These are phyloP conservation scores for Exidia glandulosa DNA, from an alignment of 768 basidiomycete species.

Conservation along the genomic window DNA sequence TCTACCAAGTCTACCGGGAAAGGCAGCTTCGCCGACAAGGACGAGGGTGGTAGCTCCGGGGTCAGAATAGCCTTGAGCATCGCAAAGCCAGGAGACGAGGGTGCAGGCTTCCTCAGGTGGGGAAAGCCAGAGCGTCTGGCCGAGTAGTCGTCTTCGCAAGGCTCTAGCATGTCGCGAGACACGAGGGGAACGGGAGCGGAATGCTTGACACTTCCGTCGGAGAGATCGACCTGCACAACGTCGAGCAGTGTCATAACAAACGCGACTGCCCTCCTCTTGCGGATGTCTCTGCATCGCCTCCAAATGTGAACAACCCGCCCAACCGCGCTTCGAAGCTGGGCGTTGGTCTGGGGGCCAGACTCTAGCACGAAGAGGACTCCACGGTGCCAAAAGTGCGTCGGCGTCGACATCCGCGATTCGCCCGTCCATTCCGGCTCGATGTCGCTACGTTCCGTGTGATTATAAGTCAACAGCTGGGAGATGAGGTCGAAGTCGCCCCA, in stretches of 20 bases:
- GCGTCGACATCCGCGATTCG: neutral
- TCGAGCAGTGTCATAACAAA: neutral
- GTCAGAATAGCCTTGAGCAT: neutral
- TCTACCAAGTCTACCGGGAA: neutral
- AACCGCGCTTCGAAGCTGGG: neutral
- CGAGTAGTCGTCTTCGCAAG: too few relatives aligned
- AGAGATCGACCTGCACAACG: neutral
- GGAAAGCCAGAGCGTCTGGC: neutral
- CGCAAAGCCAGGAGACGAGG: neutral
- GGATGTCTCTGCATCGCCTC: neutral
- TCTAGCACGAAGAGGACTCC: neutral
- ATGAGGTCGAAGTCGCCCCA: neutral
- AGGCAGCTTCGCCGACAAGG: neutral
- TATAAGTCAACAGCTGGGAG: neutral
- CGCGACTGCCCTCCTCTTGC: neutral
- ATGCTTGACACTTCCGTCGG: neutral
- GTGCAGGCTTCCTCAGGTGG: neutral
- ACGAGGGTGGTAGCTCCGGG: neutral
- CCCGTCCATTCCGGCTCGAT: neutral
- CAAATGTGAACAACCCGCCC: neutral
- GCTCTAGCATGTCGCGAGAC: too few relatives aligned
- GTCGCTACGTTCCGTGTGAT: neutral
- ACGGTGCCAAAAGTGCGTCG: neutral
- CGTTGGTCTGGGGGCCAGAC: neutral
- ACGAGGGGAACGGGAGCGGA: neutral